Base-by-base conservation (phyloP, 2,329 filamentous ascomycete genomes). In the Xylariaceae sp. region DNA sequence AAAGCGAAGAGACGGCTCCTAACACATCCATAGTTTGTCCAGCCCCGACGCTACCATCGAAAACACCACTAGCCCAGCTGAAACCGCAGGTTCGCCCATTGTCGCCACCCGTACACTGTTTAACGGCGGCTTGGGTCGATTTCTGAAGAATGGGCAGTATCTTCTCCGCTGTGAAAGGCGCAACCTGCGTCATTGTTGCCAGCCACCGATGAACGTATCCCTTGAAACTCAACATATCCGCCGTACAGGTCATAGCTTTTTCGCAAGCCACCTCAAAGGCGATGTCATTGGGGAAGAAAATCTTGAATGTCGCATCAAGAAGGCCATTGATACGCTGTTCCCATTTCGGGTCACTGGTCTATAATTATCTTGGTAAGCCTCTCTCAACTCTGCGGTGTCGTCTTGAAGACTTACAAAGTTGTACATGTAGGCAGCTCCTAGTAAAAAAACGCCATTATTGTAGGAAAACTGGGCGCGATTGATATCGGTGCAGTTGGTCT, bases 21-120 rank as follows among this genome's bases (percentile, higher is more conserved):
- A 86, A 70, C 0, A 80, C 83, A 48, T 79, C 79, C 76, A 87
- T 83, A 63, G 83, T 75, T 67, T 87, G 81, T 7, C 84, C 82
- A 45, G 83, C 80, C 26, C 83, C 81, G 3, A 72, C 77, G 53
- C 75, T 80, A 36, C 80, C 79, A 58, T 85, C 82, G 61, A 77
- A 85, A 5, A 29, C 51, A 23, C 68, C 68, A 23, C 61, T 67
- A 3, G 63, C 74, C 81, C 81, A 85, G 24, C 67, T 67, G 7
- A 80, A 73, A 3, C 80, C 77, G 62, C 82, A 85, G 4, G 72
- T 69, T 11, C 70, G 68, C n/a, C 75, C 77, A 30, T 65, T 58
- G 8, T 48, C 35, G 2, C 66, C 61, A 29, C 69, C 70, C 13
- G 65, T 71, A 51, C 72, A 75, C 54, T 71, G 69, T 9, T 55